Evolutionary conservation across 129 eudicot species (phyloP), one percentile per base, ranked within the genome.

Genomic region (Centrapalus pauciflorus): DNA sequence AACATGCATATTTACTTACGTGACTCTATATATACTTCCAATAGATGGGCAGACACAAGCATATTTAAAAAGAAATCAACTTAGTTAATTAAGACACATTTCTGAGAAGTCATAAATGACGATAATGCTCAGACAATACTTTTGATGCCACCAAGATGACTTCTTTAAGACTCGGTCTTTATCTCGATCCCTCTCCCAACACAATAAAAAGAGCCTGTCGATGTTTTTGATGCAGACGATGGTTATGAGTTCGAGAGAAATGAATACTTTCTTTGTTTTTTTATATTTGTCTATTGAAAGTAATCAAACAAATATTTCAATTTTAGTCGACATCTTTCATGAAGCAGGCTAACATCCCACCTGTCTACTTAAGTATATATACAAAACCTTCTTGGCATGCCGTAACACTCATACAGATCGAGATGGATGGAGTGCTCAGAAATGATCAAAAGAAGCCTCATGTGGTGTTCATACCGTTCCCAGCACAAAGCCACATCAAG

Each of bases 401-500:
- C n/a, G 20, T 9, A 27, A 40, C 56, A 54, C 52, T 43, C 28
- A 45, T 41, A 64, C 12, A 64, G 0, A 40, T n/a, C n/a, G n/a
- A n/a, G 49, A 66, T 69, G 65, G 55, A 55, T 23, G 0, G 29
- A 38, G 5, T 14, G 37, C 17, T 43, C 4, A 27, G 11, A 37
- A 26, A 1, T 11, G 13, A 38, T 26, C 55, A 69, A 1, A 56
- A 38, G 37, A 58, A 26, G 17, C 62, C 81, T 9, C 81, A 77
- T 55, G 61, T 65, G 0, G 56, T 77, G 5, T 69, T 64, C 66
- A 77, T 70, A 43, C 76, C 81, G 41, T 26, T 52, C 27, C 72
- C 81, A 43, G 66, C 66, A 4, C 81, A 77, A 70, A 70, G 76
- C 67, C 81, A 77, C 30, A 63, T 77, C 11, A 77, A 77, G 50